A percentile compares a stretch with the other conserved stretches of the same genome.
Evolutionary conservation across 2,329 filamentous ascomycete genomes (phyloP).

Genomic region (Daldinia sp.): DNA sequence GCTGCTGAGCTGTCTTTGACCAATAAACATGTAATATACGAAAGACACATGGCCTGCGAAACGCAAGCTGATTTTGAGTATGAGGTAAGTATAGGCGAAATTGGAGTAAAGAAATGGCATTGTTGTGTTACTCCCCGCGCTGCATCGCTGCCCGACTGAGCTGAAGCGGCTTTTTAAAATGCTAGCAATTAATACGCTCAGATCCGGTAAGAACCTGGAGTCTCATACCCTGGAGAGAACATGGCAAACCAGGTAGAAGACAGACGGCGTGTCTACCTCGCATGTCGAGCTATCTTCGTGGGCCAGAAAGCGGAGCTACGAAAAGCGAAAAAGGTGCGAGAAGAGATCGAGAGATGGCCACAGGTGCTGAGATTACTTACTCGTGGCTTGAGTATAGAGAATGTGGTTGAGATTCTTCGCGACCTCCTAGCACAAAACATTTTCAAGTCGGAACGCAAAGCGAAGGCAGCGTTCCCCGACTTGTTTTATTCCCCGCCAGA

Average conservation of each 20-base stretch:
- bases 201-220: not conserved
- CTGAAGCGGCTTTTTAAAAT: conserved; percentile 1
- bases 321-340: conserved; percentile 43
- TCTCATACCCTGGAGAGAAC: conserved; percentile 12
- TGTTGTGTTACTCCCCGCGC: not conserved
- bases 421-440: conserved; percentile 45
- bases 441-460: conserved; percentile 52
- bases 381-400: conserved; percentile 35
- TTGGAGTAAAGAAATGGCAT: conserved; percentile 4
- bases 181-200: not conserved
- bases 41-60: conserved; percentile 4
- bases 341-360: conserved; percentile 40
- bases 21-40: not conserved
- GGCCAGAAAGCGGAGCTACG: conserved; percentile 46
- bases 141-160: conserved; percentile 21
- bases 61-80: not conserved
- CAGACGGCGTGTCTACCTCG: conserved; percentile 47
- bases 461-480: conserved; percentile 53
- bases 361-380: conserved; percentile 34
- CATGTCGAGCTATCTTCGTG: conserved; percentile 47
- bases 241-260: conserved; percentile 34
- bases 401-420: conserved; percentile 42
- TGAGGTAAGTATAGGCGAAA: conserved; percentile 6
- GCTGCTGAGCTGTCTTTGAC: conserved; percentile 10
- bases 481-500: conserved; percentile 48